Base-by-base conservation (phyloP, 2,329 filamentous ascomycete genomes). In the Xylariales sp. region DNA sequence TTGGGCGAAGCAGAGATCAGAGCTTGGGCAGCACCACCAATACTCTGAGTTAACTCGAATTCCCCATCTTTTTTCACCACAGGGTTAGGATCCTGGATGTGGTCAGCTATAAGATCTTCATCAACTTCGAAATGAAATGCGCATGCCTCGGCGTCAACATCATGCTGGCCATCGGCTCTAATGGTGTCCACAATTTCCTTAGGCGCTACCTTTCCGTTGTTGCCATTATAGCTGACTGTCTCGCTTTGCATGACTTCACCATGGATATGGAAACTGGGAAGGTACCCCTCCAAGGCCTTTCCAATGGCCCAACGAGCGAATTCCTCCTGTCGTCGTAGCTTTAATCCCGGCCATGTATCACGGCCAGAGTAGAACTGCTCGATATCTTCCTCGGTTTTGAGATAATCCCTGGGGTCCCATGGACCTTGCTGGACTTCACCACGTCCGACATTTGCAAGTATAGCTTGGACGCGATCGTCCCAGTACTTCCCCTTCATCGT, bases 1-100 rank as follows among this genome's bases (percentile, higher is more conserved):
- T 54, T 53, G 0, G 51, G 49, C 10, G 55, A 53, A 10, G 54
- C 52, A 2, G 52, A 39, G 4, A 55, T 44, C n/a, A 59, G 25
- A 5, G 49, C 38, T 33, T 57, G 49, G 3, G 51, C 51, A 7
- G 51, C 47, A 1, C 48, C 21, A n/a, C 46, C 32, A 9, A 56
- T 27, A 2, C 42, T 46, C 29, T 53, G 51, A 3, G 40, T 14
- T 3, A 44, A 19, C n/a, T 51, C 51, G 7, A 7, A 14, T 2
- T 50, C 48, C 4, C 41, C 34, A 21, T 46, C 42, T 14, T 39
- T 45, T 3, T 19, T 39, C 8, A 5, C 6, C 11, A n/a, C 9
- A 7, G 34, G 16, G 9, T 44, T 51, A 8, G 33, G 20, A 10
- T 40, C 19, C 24, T 33, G 28, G 24, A 29, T 7, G 14, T 31